Evolutionary conservation across 1,284 basidiomycete genomes (phyloP).

Genomic region (Serendipita sp.): DNA sequence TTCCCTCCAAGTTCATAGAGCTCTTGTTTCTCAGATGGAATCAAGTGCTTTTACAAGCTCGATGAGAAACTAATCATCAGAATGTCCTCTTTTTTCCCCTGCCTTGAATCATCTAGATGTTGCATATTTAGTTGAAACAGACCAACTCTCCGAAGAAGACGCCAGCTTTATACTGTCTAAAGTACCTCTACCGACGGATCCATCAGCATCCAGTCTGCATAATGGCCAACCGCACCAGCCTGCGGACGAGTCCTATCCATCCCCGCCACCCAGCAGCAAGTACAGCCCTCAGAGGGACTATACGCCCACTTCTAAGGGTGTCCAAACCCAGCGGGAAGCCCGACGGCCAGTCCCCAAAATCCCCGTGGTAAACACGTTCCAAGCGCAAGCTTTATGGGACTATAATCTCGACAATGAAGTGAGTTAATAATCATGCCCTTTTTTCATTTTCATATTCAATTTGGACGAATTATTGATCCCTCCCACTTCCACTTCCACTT

Average conservation of each 20-base stretch:
- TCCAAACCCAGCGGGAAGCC: background rate
- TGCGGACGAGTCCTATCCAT: background rate
- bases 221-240: background rate
- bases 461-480: background rate
- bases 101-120: background rate
- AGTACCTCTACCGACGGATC: background rate
- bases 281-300: background rate
- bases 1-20: background rate
- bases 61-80: background rate
- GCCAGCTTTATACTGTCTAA: background rate
- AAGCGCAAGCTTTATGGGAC: background rate
- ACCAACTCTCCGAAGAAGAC: background rate
- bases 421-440: background rate
- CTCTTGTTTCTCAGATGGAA: too few relatives aligned
- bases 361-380: conserved; percentile 4
- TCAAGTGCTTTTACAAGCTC: too few relatives aligned
- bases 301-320: background rate
- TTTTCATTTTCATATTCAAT: background rate
- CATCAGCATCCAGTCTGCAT: background rate
- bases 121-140: background rate
- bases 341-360: conserved; percentile 3
- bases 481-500: background rate
- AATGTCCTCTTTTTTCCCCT: background rate
- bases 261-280: background rate
- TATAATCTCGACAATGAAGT: conserved; percentile 1